Base-by-base conservation (phyloP, 352 stramenopile species). In the Phytopythium litorale region DNA sequence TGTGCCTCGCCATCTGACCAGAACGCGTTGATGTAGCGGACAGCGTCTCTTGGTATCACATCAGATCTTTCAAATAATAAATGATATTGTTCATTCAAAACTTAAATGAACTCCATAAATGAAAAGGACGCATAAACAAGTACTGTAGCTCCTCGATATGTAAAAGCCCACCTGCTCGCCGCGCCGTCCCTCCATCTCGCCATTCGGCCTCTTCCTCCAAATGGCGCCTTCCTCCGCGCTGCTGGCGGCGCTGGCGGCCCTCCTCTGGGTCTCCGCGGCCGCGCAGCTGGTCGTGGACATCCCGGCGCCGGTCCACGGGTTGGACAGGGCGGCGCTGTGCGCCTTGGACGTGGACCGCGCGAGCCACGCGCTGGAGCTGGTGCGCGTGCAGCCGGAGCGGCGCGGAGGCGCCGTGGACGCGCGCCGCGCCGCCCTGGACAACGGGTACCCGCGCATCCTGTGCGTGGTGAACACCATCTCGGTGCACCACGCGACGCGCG, bases 381-480 rank as follows among this genome's bases (percentile, higher is more conserved):
- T 92, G 6, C 51, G 73, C 3, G 75, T 94, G 11, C 65, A 54
- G 11, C 69, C 76, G 1, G 60, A 79, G 63, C 56, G 40, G 11
- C 32, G 53, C 12, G 42, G 43, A 3, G 42, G 33, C 23, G 53
- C 3, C 58, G 53, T 13, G n/a, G 30, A 15, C 60, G 54, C 19
- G 18, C 4, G 53, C 58, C 55, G 33, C 64, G 54, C n/a, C 30
- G 15, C 3, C 30, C 25, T 43, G 19, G 63, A 62, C 48, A 16
- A 25, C 30, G 40, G 48, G 15, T 88, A 85, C 60, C 81, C 84
- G 48, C 79, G 73, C 58, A 65, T 92, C 21, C 72, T 92, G 54
- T 93, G 84, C 78, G 87, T 89, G 58, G 82, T 93, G 21, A 91
- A 91, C 72, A 93, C 81, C 3, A 91, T 93, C 64, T 89, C 81